Conservation (phyloP, 2,329 filamentous ascomycete genomes). For the Fusarium lateritium region DNA sequence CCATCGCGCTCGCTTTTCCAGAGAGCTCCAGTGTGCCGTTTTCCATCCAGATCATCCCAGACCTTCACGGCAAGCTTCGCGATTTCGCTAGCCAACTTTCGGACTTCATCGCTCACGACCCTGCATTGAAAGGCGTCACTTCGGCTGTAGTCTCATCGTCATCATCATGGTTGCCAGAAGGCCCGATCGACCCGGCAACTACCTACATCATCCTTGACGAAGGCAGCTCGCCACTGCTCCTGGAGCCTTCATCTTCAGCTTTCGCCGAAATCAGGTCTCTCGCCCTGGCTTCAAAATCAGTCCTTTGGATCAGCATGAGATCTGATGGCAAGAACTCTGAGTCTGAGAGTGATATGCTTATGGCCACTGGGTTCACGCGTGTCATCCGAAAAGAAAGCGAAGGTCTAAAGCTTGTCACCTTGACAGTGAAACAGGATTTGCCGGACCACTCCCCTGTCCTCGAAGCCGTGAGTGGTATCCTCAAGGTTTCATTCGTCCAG, state of each 20-base stretch:
- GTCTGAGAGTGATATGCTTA: slow-evolving; percentile 2
- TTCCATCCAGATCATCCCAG: neutral
- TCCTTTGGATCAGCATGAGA: slow-evolving; percentile 24
- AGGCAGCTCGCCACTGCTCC: slow-evolving; percentile 8
- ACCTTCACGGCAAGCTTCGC: neutral
- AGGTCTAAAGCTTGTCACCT: slow-evolving; percentile 10
- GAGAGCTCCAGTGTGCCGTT: neutral
- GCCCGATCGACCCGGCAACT: slow-evolving; percentile 5
- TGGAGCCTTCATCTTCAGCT: slow-evolving; percentile 5
- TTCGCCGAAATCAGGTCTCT: slow-evolving; percentile 23
- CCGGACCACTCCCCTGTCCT: neutral
- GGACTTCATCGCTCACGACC: neutral
- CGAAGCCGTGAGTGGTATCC: neutral
- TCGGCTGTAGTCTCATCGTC: neutral
- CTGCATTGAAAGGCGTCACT: neutral
- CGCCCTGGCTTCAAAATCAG: slow-evolving; percentile 15
- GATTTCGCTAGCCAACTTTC: neutral
- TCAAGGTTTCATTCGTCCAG: neutral
- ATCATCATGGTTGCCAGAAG: neutral
- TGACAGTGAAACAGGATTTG: neutral
- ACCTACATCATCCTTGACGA: slow-evolving; percentile 30
- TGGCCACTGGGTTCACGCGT: slow-evolving; percentile 41
- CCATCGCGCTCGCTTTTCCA: neutral
- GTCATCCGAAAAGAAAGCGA: slow-evolving; percentile 41
- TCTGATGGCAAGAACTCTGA: neutral